phyloP scores from a whole-genome alignment of 129 eudicot species.

The Saussurea involucrata region DNA sequence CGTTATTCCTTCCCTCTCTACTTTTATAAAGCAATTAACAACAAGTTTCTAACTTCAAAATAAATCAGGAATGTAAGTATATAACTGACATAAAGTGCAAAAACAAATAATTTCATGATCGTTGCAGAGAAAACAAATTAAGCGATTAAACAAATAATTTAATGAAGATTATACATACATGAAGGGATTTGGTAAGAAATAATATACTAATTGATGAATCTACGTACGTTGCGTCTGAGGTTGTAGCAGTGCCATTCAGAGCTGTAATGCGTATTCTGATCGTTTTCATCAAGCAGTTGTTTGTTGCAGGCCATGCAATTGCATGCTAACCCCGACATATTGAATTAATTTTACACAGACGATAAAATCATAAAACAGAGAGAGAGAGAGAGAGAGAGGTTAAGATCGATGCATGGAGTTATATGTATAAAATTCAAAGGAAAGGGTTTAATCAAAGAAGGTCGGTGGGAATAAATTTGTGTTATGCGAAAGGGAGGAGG shows the following conservation, averaged over 20 bases:
- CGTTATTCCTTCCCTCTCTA: not conserved
- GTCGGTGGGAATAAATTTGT: no score
- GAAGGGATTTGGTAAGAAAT: not conserved
- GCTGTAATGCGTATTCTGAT: constrained; percentile 76
- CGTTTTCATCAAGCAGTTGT: constrained; percentile 48
- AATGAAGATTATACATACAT: not conserved
- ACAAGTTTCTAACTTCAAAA: not conserved
- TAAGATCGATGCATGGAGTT: not conserved
- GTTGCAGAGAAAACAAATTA: not conserved
- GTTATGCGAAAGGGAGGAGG: no score
- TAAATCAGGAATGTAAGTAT: not conserved
- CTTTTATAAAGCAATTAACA: not conserved
- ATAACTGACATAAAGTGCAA: no score
- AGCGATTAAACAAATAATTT: not conserved
- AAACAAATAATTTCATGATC: not conserved
- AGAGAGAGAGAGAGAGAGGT: not conserved
- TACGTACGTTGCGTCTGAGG: constrained; percentile 84
- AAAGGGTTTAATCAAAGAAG: not conserved
- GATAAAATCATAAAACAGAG: no score
- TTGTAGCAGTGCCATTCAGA: constrained; percentile 99
- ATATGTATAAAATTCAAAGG: not conserved
- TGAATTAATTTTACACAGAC: not conserved
- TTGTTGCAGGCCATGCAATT: constrained; percentile 88
- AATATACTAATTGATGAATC: not conserved
- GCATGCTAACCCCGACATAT: constrained; percentile 58